Conservation (phyloP, 305 asterid genomes). For the Fraxinus floribunda region DNA sequence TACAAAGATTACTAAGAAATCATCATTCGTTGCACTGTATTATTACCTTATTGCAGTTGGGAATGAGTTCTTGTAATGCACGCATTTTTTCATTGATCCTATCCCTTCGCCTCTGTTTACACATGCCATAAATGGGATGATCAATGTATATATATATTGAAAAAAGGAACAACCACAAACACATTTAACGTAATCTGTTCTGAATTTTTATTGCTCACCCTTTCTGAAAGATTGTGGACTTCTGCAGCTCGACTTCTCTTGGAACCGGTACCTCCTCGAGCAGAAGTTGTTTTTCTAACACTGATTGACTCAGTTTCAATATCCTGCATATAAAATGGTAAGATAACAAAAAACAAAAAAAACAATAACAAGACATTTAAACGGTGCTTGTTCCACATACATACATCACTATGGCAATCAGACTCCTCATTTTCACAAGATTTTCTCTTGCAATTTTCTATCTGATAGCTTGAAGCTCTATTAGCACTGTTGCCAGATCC, state of each 20-base stretch:
- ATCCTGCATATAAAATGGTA: conserved; percentile 48
- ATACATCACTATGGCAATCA: conserved; percentile 75
- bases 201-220: conserved; percentile 53
- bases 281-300: conserved; percentile 40
- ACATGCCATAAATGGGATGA: conserved; percentile 15
- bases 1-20: conserved; percentile 13
- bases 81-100: conserved; percentile 97
- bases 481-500: conserved; percentile 85
- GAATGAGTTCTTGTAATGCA: conserved; percentile 90
- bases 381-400: conserved; percentile 21
- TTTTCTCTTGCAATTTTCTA: conserved; percentile 61
- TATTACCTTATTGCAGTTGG: conserved; percentile 91
- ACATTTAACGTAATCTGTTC: background rate
- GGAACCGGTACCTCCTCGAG: conserved; percentile 58
- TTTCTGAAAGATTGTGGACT: conserved; percentile 92
- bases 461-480: conserved; percentile 65
- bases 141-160: background rate
- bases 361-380: background rate
- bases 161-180: background rate
- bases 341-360: background rate
- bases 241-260: conserved; percentile 96
- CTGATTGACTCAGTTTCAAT: conserved; percentile 66
- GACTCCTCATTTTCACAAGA: conserved; percentile 57
- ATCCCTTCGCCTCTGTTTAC: conserved; percentile 80
- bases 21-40: conserved; percentile 15